Percentiles rank a stretch among this genome's conserved stretches.
phyloP scores from a whole-genome alignment of 169 alveolate genomes.

The Cryptosporidium tyzzeri region DNA sequence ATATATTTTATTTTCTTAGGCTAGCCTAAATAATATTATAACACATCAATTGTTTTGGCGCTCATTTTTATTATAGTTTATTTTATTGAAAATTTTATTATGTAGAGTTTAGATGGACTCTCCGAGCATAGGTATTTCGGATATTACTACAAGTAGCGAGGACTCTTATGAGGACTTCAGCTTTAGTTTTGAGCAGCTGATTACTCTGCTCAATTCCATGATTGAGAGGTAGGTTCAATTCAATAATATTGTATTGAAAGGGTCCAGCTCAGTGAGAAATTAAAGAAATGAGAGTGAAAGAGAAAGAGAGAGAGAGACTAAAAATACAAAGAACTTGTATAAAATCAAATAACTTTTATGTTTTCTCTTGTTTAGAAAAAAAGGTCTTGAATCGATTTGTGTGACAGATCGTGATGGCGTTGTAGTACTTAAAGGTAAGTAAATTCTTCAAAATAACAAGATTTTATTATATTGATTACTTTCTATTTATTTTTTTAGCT shows the following conservation, averaged over 20 bases:
- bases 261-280: no score
- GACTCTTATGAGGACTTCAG: background rate
- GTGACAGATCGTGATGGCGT: conserved; percentile 62
- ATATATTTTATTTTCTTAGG: background rate
- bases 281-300: background rate
- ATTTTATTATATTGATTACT: background rate
- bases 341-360: background rate
- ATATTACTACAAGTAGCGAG: background rate
- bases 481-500: background rate
- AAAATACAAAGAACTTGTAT: background rate
- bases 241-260: background rate
- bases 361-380: conserved; percentile 3
- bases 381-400: conserved; percentile 26
- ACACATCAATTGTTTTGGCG: background rate
- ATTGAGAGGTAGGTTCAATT: conserved; percentile 26
- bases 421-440: conserved; percentile 51
- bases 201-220: background rate
- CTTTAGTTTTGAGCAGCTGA: conserved; percentile 12
- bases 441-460: no score
- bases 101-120: background rate
- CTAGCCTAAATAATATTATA: conserved; percentile 4
- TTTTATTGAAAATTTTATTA: background rate
- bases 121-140: background rate
- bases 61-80: background rate
- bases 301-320: background rate